A percentile compares a stretch with the other conserved stretches of the same genome.
phyloP scores from a whole-genome alignment of 306 rosid species.

The Cicer chorassanicum region DNA sequence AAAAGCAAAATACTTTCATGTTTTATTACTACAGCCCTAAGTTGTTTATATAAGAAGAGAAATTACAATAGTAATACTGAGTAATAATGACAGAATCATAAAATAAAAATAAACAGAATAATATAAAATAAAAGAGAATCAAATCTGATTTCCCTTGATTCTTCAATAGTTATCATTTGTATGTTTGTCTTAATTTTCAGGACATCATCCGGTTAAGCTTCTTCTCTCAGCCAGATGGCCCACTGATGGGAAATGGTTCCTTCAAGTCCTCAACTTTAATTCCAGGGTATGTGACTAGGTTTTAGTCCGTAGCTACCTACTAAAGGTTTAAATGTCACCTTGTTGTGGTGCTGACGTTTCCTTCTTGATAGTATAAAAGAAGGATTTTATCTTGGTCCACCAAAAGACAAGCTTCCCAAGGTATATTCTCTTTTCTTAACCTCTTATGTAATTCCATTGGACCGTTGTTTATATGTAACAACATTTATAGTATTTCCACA shows the following conservation, averaged over 20 bases:
- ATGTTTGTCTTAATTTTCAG: constrained; percentile 50
- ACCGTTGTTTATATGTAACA: constrained; percentile 31
- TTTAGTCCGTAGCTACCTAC: constrained; percentile 42
- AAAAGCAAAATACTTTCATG: too few species aligned
- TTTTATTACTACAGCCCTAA: too few species aligned
- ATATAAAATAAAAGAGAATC: too few species aligned
- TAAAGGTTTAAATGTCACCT: constrained; percentile 32
- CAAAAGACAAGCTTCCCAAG: constrained; percentile 90
- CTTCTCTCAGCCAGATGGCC: constrained; percentile 93
- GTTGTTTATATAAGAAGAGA: too few species aligned
- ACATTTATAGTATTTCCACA: constrained; percentile 45
- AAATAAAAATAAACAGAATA: too few species aligned
- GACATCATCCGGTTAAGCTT: constrained; percentile 72
- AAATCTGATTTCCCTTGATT: too few species aligned
- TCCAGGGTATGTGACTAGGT: constrained; percentile 74
- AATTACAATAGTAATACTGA: too few species aligned
- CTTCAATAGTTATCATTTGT: constrained; percentile 8
- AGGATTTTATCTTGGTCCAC: constrained; percentile 85
- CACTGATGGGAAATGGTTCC: constrained; percentile 77
- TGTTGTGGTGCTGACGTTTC: constrained; percentile 43
- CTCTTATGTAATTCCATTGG: constrained; percentile 14
- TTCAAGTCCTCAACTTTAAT: constrained; percentile 74
- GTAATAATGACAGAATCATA: too few species aligned
- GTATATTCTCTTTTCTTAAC: constrained; percentile 47
- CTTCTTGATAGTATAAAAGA: constrained; percentile 72